Evolutionary conservation across 352 stramenopile genomes (phyloP), one percentile per base, ranked within the genome.

Genomic region (Albugo candida): DNA sequence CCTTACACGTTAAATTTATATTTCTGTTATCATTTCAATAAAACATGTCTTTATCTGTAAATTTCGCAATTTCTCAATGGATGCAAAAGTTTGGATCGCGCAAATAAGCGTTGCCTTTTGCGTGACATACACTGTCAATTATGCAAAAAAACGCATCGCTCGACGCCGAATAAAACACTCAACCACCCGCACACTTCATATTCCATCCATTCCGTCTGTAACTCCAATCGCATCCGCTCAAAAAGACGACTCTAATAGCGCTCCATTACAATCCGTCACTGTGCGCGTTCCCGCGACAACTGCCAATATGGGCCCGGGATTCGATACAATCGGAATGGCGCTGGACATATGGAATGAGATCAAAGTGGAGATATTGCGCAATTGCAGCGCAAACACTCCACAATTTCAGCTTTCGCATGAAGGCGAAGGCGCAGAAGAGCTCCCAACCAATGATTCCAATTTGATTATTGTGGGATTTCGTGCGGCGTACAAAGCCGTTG

Each of bases 271-370:
- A 31, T 88, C 74, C 4, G 95, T 99, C 13, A 96, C 95, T n/a
- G 94, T 99, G 47, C 77, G 93, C 34, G 95, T 99, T 54, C 95
- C 95, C 12, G 95, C 95, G 16, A 98, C 92, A 47, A 97, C 93
- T 5, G 95, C 95, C 49, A 99, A 99, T 69, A 89, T 98, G 78
- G 95, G 95, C 0, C 94, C 95, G 1, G 95, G 95, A 51, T 98
- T 96, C 55, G 94, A 98, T 63, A 98, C 89, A 47, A 95, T 98
- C 57, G 94, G 92, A 40, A 95, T 98, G 79, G 93, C 94, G 12
- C 81, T 99, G 20, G 95, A 98, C 70, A 95, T 99, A 51, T 99
- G 95, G 95, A 97, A 84, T 17, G 94, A 99, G 71, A 93, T 98
- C 36, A 97, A 93, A 17, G 93, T 97, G 5, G 73, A 94, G 57